Evolutionary conservation across 1,284 basidiomycete species (phyloP).

Genomic region (Cutaneotrichosporon cutaneum): DNA sequence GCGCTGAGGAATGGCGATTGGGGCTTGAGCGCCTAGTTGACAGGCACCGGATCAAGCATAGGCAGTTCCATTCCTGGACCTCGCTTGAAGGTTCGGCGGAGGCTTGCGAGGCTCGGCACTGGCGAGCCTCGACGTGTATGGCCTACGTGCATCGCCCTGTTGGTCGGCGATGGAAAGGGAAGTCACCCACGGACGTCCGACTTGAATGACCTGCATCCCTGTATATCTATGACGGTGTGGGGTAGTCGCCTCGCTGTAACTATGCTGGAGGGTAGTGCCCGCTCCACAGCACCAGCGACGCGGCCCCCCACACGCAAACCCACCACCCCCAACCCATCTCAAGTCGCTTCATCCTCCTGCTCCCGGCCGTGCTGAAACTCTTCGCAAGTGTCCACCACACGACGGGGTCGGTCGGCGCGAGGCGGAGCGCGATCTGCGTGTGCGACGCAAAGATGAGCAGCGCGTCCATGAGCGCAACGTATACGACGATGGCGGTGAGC

Average conservation of each 20-base stretch:
- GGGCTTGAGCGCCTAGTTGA: no score
- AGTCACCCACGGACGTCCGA: no score
- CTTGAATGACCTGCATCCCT: neutral
- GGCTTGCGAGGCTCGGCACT: no score
- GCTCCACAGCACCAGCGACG: conserved; percentile 76
- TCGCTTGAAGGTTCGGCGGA: no score
- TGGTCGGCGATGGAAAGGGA: no score
- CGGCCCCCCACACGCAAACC: conserved; percentile 70
- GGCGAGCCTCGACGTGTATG: no score
- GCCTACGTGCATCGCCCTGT: no score
- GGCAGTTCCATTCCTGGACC: no score
- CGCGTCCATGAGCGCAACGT: conserved; percentile 62
- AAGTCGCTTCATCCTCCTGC: conserved; percentile 46
- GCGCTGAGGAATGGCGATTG: no score
- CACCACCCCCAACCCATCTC: conserved; percentile 57
- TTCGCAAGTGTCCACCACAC: conserved; percentile 79
- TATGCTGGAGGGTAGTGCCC: conserved; percentile 53
- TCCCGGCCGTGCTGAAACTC: neutral
- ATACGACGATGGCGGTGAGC: conserved; percentile 63
- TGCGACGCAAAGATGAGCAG: conserved; percentile 78
- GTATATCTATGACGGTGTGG: no score
- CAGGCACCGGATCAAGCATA: no score
- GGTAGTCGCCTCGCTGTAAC: neutral
- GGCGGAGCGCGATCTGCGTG: conserved; percentile 83
- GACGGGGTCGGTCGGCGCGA: conserved; percentile 74